Conservation (phyloP, 164 flowering plant genomes). For the Sedum album region DNA sequence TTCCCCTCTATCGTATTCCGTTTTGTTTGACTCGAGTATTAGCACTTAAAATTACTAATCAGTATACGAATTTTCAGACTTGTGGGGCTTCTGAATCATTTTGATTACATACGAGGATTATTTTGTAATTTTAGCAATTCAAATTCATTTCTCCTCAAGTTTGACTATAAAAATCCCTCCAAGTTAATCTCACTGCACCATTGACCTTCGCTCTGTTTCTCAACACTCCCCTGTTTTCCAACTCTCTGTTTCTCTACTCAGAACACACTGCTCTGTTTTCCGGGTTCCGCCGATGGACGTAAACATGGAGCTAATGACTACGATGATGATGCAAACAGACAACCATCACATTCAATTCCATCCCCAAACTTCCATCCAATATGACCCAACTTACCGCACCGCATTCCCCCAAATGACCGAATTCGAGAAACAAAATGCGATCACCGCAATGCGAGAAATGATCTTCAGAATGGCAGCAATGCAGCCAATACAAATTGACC, state of each 20-base stretch:
- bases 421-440: constrained; percentile 23
- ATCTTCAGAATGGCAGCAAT: constrained; percentile 46
- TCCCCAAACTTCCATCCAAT: not conserved
- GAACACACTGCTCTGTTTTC: not conserved
- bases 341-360: not conserved
- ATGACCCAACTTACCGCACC: not conserved
- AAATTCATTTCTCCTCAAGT: not conserved
- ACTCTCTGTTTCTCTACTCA: too few species aligned
- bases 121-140: not conserved
- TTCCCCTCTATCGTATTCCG: too few species aligned
- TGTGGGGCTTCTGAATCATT: not conserved
- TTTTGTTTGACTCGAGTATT: too few species aligned
- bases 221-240: not conserved
- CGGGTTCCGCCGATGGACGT: not conserved
- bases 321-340: not conserved
- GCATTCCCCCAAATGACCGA: constrained; percentile 7
- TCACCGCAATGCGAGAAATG: constrained; percentile 53
- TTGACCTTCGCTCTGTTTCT: constrained; percentile 5
- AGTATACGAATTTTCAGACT: not conserved
- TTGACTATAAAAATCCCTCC: not conserved
- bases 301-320: not conserved
- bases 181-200: not conserved
- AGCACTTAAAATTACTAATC: too few species aligned
- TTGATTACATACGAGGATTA: not conserved
- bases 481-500: constrained; percentile 56